Evolutionary conservation across 352 stramenopile genomes (phyloP).

Genomic region (Pythium pectinolyticum): DNA sequence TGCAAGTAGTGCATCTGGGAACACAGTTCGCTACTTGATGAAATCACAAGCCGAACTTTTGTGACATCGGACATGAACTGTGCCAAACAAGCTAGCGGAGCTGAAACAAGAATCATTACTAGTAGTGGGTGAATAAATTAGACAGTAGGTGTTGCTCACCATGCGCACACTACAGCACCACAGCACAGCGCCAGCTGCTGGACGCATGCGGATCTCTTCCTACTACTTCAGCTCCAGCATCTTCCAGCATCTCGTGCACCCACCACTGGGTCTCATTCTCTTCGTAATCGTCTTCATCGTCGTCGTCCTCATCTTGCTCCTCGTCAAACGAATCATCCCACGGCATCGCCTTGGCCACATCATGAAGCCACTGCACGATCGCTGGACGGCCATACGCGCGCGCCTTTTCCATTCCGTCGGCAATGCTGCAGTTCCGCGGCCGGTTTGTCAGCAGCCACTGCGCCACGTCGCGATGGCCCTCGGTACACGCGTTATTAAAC

Average conservation of each 20-base stretch:
- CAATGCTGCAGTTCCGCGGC: slow-evolving; percentile 39
- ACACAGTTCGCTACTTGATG: no score
- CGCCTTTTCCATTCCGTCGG: slow-evolving; percentile 40
- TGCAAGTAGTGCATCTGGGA: no score
- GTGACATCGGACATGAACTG: no score
- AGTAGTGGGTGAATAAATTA: no score
- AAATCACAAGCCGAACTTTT: no score
- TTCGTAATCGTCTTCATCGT: slow-evolving; percentile 18
- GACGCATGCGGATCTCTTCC: no score
- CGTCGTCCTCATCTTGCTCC: slow-evolving; percentile 17
- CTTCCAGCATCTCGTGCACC: slow-evolving; percentile 18
- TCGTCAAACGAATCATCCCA: slow-evolving; percentile 9
- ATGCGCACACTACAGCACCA: no score
- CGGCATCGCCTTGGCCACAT: slow-evolving; percentile 30
- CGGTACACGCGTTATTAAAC: slow-evolving; percentile 58
- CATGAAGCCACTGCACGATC: slow-evolving; percentile 33
- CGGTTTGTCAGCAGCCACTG: slow-evolving; percentile 53
- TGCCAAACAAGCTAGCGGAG: no score
- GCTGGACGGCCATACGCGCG: slow-evolving; percentile 18
- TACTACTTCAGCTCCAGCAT: slow-evolving; percentile 19
- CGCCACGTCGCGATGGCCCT: slow-evolving; percentile 52
- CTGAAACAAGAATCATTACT: no score
- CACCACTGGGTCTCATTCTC: no score
- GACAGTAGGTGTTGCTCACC: no score
- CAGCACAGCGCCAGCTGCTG: no score